Base-by-base conservation (phyloP, 2,329 filamentous ascomycete species). In the Malbranchea cinnamomea region DNA sequence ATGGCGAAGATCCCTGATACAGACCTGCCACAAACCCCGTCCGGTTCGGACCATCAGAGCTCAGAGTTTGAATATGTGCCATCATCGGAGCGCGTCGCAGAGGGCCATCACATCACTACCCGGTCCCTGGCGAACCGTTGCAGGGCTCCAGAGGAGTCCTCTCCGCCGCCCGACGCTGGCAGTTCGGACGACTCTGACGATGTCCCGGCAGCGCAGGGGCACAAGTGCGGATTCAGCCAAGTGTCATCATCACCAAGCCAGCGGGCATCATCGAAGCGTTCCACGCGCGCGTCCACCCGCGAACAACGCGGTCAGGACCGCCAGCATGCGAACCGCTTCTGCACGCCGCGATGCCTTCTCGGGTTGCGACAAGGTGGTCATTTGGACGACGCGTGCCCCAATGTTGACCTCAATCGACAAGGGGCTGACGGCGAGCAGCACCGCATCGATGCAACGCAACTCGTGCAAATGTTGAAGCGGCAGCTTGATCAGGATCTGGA, bases 401-500 rank as follows among this genome's bases (percentile, higher is more conserved):
- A 51, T 37, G 30, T 39, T 11, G 24, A 37, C 17, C 32, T 45
- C 3, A 41, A 48, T 28, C 32, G 21, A 14, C 28, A 33, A 6
- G 34, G 38, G 11, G 5, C 21, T 20, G 18, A 38, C 20, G 23
- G 15, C 8, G 25, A 40, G 30, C 26, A 28, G 4, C 43, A 48
- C 28, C 32, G n/a, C 16, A 41, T 48, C 25, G 27, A 33, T 29
- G 26, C 33, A 6, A 22, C 25, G 8, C 12, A 37, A 9, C 20
- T 49, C 23, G 40, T 47, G 15, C 30, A 36, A 13, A 24, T 33
- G 21, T 30, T 50, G 2, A 45, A 48, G 16, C 20, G 34, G 30
- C 43, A 51, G 40, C 42, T 51, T 1, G 42, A 46, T 38, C 9
- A 39, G 11, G 33, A 48, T 28, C 32, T 49, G 10, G 45, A 49